phyloP scores from a whole-genome alignment of 2,329 filamentous ascomycete species.

The Arthroderma sp. region DNA sequence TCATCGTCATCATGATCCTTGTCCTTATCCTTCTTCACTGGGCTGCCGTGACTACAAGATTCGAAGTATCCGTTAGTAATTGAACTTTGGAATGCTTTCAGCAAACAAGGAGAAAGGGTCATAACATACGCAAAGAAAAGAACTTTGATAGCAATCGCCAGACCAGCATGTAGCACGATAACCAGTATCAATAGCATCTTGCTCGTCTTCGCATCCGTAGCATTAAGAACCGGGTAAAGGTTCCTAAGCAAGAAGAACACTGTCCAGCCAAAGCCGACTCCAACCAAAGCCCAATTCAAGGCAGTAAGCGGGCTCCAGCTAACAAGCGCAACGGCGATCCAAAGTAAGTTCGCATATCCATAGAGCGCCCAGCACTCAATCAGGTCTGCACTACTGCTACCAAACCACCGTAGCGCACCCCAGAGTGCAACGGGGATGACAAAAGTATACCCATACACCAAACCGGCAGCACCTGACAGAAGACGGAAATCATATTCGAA shows the following conservation, averaged over 20 bases:
- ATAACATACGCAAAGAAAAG: slow-evolving; percentile 68
- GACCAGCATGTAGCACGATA: slow-evolving; percentile 70
- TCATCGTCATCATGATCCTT: slow-evolving; percentile 19
- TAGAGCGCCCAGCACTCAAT: slow-evolving; percentile 94
- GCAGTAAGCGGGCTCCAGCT: slow-evolving; percentile 76
- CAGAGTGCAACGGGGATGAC: slow-evolving; percentile 76
- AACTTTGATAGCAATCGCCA: slow-evolving; percentile 89
- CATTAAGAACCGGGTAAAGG: slow-evolving; percentile 79
- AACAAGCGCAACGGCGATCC: slow-evolving; percentile 87
- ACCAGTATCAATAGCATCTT: slow-evolving; percentile 78
- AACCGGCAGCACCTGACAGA: slow-evolving; percentile 74
- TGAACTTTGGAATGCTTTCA: not conserved
- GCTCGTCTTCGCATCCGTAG: slow-evolving; percentile 82
- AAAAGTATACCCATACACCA: slow-evolving; percentile 91
- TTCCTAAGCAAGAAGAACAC: slow-evolving; percentile 75
- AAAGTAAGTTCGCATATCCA: slow-evolving; percentile 91
- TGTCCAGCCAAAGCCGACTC: slow-evolving; percentile 69
- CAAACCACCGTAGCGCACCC: slow-evolving; percentile 85
- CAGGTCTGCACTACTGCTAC: slow-evolving; percentile 75
- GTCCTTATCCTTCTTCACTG: slow-evolving; percentile 34
- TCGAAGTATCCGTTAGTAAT: slow-evolving; percentile 9
- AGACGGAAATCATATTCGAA: slow-evolving; percentile 89
- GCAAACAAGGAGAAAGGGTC: not conserved
- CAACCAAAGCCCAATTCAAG: slow-evolving; percentile 90
- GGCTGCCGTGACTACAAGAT: slow-evolving; percentile 46